These are phyloP conservation scores for Aspergillus ostianus DNA, from an alignment of 495 filamentous ascomycete genomes.

Conservation along the genomic window DNA sequence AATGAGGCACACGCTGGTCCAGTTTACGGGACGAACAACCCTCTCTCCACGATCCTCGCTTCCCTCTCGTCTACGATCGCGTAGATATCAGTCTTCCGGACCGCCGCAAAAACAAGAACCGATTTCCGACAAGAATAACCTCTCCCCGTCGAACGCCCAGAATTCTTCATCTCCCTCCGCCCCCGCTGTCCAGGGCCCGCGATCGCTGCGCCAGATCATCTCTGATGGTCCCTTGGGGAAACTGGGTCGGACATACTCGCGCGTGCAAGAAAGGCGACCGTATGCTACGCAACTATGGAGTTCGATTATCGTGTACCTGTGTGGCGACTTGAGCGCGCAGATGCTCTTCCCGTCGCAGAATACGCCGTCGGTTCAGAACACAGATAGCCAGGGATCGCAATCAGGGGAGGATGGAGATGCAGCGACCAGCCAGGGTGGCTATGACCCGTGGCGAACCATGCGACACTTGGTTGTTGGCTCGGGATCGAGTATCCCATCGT, in stretches of 20 bases:
- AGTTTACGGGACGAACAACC: conserved; percentile 20
- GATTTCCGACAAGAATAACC: conserved; percentile 7
- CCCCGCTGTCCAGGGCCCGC: conserved; percentile 47
- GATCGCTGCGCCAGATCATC: conserved; percentile 59
- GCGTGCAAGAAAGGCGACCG: conserved; percentile 66
- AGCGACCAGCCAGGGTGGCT: conserved; percentile 42
- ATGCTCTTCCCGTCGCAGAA: conserved; percentile 43
- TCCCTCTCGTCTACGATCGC: conserved; percentile 25
- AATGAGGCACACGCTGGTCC: conserved; percentile 19
- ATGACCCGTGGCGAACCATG: conserved; percentile 67
- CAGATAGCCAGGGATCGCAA: conserved; percentile 4
- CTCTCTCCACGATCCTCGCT: conserved; percentile 21
- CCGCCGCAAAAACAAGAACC: conserved; percentile 12
- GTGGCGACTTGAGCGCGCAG: conserved; percentile 81
- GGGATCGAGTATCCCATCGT: conserved; percentile 70
- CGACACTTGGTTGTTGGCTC: conserved; percentile 72
- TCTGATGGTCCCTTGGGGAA: conserved; percentile 47
- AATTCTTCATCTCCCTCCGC: conserved; percentile 14
- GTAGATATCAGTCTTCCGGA: conserved; percentile 27
- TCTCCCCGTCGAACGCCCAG: background rate
- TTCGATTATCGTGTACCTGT: conserved; percentile 73
- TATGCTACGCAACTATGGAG: conserved; percentile 75
- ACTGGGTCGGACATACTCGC: conserved; percentile 56
- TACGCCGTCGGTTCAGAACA: conserved; percentile 3
- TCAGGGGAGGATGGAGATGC: conserved; percentile 10